phyloP scores from a whole-genome alignment of 306 rosid genomes.

The Vigna reflexopilosa region DNA sequence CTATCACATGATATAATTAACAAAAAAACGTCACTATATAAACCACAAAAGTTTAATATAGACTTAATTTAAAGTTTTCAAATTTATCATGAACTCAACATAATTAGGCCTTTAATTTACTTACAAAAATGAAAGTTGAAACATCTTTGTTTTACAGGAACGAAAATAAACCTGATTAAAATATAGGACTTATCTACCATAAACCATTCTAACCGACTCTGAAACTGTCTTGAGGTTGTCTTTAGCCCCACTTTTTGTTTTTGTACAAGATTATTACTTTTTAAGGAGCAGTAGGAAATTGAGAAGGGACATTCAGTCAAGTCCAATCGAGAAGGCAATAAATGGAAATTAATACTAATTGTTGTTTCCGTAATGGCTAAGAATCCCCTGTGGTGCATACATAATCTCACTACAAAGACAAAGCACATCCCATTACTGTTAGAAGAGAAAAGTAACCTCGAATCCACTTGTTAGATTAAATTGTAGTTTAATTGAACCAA shows the following conservation, averaged over 20 bases:
- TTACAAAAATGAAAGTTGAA: too few relatives aligned
- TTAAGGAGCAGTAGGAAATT: conserved; percentile 22
- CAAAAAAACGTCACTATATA: too few relatives aligned
- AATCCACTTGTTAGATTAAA: conserved; percentile 50
- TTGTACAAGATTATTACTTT: conserved; percentile 32
- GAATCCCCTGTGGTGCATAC: conserved; percentile 48
- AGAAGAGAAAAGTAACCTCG: conserved; percentile 43
- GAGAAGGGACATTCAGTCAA: conserved; percentile 40
- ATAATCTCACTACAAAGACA: conserved; percentile 43
- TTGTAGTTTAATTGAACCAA: conserved; percentile 46
- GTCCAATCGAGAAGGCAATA: conserved; percentile 38
- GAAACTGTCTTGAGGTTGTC: conserved; percentile 30
- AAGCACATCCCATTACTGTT: conserved; percentile 43
- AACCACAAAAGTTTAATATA: too few relatives aligned
- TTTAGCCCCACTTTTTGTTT: conserved; percentile 18
- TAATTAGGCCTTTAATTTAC: too few relatives aligned
- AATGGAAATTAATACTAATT: conserved; percentile 37
- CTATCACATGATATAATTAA: too few relatives aligned
- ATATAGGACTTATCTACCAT: not conserved
- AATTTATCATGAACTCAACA: too few relatives aligned
- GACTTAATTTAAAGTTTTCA: too few relatives aligned
- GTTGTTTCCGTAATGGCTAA: conserved; percentile 55
- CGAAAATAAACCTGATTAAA: not conserved
- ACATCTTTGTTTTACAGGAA: too few relatives aligned
- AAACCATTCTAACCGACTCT: conserved; percentile 34